These are phyloP conservation scores for Pichia phayaonensis DNA, from an alignment of 805 yeast genomes.

Conservation along the genomic window DNA sequence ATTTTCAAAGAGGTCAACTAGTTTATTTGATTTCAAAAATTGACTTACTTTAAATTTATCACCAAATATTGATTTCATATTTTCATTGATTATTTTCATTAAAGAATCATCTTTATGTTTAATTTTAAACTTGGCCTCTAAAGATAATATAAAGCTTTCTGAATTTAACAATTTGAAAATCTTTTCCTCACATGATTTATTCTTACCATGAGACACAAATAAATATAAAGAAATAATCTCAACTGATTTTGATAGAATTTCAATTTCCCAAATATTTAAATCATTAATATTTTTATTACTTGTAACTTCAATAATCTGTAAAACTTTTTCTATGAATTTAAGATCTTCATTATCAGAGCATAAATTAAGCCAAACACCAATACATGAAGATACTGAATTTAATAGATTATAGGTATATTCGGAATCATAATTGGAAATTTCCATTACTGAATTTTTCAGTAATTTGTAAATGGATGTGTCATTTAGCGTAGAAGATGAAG, in stretches of 20 bases:
- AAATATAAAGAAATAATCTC: conserved; percentile 70
- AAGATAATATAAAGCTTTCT: conserved; percentile 25
- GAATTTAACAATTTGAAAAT: conserved; percentile 27
- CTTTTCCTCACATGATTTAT: conserved; percentile 31
- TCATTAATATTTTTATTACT: conserved; percentile 20
- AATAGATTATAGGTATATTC: conserved; percentile 59
- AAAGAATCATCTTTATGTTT: conserved; percentile 12
- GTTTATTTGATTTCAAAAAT: not conserved
- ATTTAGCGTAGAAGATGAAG: conserved; percentile 8
- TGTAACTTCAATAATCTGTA: conserved; percentile 11
- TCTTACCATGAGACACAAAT: conserved; percentile 42
- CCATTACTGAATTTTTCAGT: conserved; percentile 46
- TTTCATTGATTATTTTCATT: not conserved
- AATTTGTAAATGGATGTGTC: conserved; percentile 45
- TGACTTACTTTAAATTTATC: not conserved
- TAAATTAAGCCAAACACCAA: conserved; percentile 69
- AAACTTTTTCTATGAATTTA: conserved; percentile 37
- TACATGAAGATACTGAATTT: conserved; percentile 67
- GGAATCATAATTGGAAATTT: conserved; percentile 49
- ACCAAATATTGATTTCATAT: too few relatives aligned
- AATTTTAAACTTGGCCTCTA: conserved; percentile 34
- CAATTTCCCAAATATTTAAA: conserved; percentile 40
- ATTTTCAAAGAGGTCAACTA: not conserved
- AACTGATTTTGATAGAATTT: conserved; percentile 58
- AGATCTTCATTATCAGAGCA: conserved; percentile 42